Evolutionary conservation across 2,329 filamentous ascomycete species (phyloP), one percentile per base, ranked within the genome.

Genomic region (Beauveria varroae): DNA sequence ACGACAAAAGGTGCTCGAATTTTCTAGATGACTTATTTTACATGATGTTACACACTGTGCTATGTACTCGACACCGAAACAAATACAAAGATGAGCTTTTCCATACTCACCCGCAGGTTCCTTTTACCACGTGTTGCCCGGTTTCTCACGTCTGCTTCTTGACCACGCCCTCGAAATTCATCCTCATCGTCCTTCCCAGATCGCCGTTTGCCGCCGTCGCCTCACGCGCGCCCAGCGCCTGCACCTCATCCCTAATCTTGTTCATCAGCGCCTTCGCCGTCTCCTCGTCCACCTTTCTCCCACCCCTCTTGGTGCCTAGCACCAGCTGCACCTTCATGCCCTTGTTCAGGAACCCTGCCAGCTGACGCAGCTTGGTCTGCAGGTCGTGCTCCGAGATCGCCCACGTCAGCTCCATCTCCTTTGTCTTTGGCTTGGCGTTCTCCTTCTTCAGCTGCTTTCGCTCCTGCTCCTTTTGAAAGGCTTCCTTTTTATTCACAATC

Each of bases 351-450:
- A 96, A 96, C 59, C 76, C 79, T 64, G 75, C 75, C 68, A 93
- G 72, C 75, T 86, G 84, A 68, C 82, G 82, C 72, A 95, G 71
- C 70, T 87, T 84, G 71, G 90, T 87, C n/a, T 76, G 76, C 57
- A 96, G 73, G 76, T 97, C 93, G 70, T 93, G 83, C 14, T 74
- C 70, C 63, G 86, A 86, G 68, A 96, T 96, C 40, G 88, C 86
- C 93, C 93, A 98, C 73, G 91, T 93, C 67, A 98, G 68, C 75
- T 97, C 93, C n/a, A 97, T 73, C 70, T 88, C 87, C 76, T 97
- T 97, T 18, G 74, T 70, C 65, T 78, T 79, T 41, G 76, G 63
- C 65, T 73, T 71, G 64, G 75, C 69, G 67, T 67, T 66, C 62
- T 76, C 75, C 51, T 77, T 76, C 65, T 70, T 77, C 67, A 75